Evolutionary conservation across 345 rosid species (phyloP), one percentile per base, ranked within the genome.

Genomic region (Hevea brasiliensis): DNA sequence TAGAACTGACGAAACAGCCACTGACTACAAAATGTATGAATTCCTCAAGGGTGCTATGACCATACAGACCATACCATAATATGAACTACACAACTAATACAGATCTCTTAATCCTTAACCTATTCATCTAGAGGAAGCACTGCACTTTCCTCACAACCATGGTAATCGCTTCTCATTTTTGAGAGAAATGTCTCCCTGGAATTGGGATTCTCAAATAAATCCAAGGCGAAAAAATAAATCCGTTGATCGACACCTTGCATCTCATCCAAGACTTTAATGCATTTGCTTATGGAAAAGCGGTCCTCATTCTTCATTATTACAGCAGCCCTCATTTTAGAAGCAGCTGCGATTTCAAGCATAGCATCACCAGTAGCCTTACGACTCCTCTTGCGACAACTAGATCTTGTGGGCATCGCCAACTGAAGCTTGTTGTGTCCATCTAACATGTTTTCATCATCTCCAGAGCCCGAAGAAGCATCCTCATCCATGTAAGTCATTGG

Each of bases 261-360:
- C 78, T 86, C 91, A 59, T 89, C 98, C 75, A 93, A 75, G 11
- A 85, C 85, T 79, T 84, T 89, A 76, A 93, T 89, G 89, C 98
- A 93, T 80, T 87, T 89, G 88, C 92, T 89, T 23, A 91, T 88
- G 10, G 97, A 91, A 84, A 87, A 89, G 24, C 85, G 87, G 35
- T 91, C 98, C 47, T 83, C 91, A 9, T 79, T 88, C 84, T 84
- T 91, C 66, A 84, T 74, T 64, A 89, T 84, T 32, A 90, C 85
- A 4, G 92, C 84, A 0, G 94, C 91, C 86, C 96, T 88, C 92
- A 84, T 83, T 74, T 87, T 89, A 0, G 89, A 94, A 70, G 90
- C 96, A 63, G 94, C 89, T 1, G 97, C 97, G 32, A 94, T 94
- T 80, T 90, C 94, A 7, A 92, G 86, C 96, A 90, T 92, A 21